Percentiles rank a stretch among this genome's conserved stretches.
phyloP scores from a whole-genome alignment of 1,139 yeast species.

The Nadsonia commutata region DNA sequence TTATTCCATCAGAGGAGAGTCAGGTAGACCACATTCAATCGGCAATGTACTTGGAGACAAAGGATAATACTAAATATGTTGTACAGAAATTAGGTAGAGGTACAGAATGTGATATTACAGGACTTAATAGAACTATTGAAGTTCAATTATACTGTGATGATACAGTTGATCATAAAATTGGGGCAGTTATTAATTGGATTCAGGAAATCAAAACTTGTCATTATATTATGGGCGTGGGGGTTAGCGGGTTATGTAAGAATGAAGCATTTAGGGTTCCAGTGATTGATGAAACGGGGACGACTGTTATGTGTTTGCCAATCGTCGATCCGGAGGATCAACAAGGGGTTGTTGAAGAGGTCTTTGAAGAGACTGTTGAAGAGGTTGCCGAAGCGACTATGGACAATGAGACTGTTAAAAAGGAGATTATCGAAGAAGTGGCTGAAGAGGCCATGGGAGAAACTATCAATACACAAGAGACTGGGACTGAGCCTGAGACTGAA shows the following conservation, averaged over 20 bases:
- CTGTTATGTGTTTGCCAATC: slow-evolving; percentile 4
- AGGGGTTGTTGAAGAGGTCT: not conserved
- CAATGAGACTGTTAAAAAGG: slow-evolving; percentile 1
- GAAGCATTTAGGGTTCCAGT: slow-evolving; percentile 33
- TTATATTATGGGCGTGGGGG: slow-evolving; percentile 44
- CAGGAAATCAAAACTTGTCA: slow-evolving; percentile 61
- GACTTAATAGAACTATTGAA: slow-evolving; percentile 44
- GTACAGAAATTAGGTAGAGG: slow-evolving; percentile 48
- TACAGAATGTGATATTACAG: slow-evolving; percentile 58
- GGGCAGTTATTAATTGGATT: slow-evolving; percentile 28
- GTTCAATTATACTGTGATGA: slow-evolving; percentile 57
- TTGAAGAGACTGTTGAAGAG: slow-evolving; percentile 1
- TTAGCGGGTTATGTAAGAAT: slow-evolving; percentile 44
- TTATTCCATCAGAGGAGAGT: not conserved
- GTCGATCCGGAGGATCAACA: slow-evolving; percentile 2
- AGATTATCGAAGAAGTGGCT: too few relatives aligned
- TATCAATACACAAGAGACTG: too few relatives aligned
- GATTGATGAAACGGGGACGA: slow-evolving; percentile 22
- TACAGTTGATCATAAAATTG: slow-evolving; percentile 14
- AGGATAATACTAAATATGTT: slow-evolving; percentile 17
- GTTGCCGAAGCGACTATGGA: slow-evolving; percentile 1
- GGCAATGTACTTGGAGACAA: slow-evolving; percentile 9
- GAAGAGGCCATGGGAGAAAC: too few relatives aligned
- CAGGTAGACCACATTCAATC: not conserved
- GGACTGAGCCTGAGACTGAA: too few relatives aligned